These are phyloP conservation scores for Russula compacta DNA, from an alignment of 768 basidiomycete genomes.

Conservation along the genomic window DNA sequence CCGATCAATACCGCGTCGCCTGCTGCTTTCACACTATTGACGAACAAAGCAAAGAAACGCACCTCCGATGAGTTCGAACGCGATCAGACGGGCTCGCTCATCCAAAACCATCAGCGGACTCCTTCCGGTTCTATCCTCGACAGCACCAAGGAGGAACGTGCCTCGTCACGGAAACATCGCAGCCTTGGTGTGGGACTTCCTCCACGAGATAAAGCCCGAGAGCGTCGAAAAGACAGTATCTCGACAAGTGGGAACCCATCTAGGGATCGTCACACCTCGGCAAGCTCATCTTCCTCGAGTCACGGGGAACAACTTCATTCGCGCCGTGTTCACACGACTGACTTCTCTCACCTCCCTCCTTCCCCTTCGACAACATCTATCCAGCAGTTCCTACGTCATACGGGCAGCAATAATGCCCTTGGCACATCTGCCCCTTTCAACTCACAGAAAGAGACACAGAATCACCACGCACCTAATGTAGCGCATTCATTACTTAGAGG, in stretches of 20 bases:
- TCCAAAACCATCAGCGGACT: conserved; percentile 14
- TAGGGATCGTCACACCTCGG: conserved; percentile 43
- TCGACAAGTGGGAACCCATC: conserved; percentile 21
- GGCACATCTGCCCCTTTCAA: conserved; percentile 31
- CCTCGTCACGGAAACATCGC: conserved; percentile 16
- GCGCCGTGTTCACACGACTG: conserved; percentile 59
- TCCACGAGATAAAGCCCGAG: conserved; percentile 42
- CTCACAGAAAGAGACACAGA: conserved; percentile 31
- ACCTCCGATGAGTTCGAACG: conserved; percentile 28
- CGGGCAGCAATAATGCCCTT: conserved; percentile 34
- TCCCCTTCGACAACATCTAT: conserved; percentile 88
- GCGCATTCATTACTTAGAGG: conserved; percentile 81
- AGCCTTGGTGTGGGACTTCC: conserved; percentile 20
- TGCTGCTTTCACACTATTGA: conserved; percentile 15
- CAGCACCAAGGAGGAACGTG: conserved; percentile 31
- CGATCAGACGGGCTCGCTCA: conserved; percentile 23
- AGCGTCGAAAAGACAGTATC: conserved; percentile 28
- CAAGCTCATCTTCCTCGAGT: conserved; percentile 58
- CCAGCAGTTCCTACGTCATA: conserved; percentile 66
- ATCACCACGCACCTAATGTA: conserved; percentile 51
- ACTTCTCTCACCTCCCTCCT: conserved; percentile 85
- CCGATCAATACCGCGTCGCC: conserved; percentile 6
- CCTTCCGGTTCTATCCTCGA: conserved; percentile 27
- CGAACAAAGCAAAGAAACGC: conserved; percentile 24
- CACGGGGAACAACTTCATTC: conserved; percentile 39